phyloP scores from a whole-genome alignment of 2,329 filamentous ascomycete species.

The Aspergillus arachidicola region DNA sequence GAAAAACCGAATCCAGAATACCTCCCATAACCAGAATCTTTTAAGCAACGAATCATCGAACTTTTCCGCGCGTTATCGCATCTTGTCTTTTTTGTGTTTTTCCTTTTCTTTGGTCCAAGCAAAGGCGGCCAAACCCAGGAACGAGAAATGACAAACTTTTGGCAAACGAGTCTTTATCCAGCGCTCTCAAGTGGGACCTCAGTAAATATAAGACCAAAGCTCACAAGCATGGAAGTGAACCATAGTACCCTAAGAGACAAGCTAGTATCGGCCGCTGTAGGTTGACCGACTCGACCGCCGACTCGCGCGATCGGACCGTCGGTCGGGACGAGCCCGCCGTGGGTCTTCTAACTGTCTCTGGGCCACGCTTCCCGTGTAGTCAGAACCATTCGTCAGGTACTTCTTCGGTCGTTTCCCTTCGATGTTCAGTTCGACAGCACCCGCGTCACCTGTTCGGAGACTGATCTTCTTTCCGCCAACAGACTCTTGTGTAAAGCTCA shows the following conservation, averaged over 20 bases:
- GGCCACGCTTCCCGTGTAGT: constrained; percentile 34
- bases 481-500: constrained; percentile 40
- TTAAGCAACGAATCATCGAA: constrained; percentile 18
- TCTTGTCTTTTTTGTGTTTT: neutral
- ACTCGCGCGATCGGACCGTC: constrained; percentile 40
- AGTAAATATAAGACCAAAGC: neutral
- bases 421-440: constrained; percentile 43
- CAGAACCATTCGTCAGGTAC: constrained; percentile 39
- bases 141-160: constrained; percentile 11
- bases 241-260: neutral
- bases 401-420: constrained; percentile 39
- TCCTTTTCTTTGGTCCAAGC: constrained; percentile 9
- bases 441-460: constrained; percentile 41
- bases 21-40: constrained; percentile 22
- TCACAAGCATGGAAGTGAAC: neutral
- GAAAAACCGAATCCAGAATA: constrained; percentile 19
- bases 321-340: constrained; percentile 36
- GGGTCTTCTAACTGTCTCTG: constrained; percentile 37
- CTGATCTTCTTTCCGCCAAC: constrained; percentile 43
- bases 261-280: constrained; percentile 33
- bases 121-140: constrained; percentile 18
- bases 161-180: neutral
- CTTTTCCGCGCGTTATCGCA: constrained; percentile 12
- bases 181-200: neutral
- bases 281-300: constrained; percentile 42